Evolutionary conservation across 2,329 filamentous ascomycete species (phyloP).

Genomic region (Biscogniauxia mediterranea): DNA sequence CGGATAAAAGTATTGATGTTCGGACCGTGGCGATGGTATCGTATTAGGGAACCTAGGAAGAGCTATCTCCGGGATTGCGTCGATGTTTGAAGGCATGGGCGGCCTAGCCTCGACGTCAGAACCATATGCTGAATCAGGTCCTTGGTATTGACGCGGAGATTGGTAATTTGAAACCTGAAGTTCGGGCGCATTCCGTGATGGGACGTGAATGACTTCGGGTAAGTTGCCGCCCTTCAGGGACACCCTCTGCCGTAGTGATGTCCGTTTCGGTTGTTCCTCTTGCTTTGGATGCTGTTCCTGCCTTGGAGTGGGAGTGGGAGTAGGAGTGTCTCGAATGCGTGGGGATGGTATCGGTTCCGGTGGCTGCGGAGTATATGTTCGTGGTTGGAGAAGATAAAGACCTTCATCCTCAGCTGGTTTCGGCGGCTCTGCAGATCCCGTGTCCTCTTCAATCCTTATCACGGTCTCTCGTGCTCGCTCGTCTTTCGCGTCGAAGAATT

Average conservation of each 20-base stretch:
- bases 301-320: slow-evolving; percentile 26
- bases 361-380: slow-evolving; percentile 55
- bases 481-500: slow-evolving; percentile 15
- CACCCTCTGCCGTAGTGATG: slow-evolving; percentile 53
- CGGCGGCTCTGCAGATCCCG: slow-evolving; percentile 20
- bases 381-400: slow-evolving; percentile 55
- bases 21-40: slow-evolving; percentile 49
- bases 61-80: slow-evolving; percentile 34
- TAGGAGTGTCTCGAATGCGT: slow-evolving; percentile 33
- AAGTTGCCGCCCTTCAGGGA: slow-evolving; percentile 50
- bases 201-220: slow-evolving; percentile 54
- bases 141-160: slow-evolving; percentile 32
- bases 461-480: slow-evolving; percentile 14
- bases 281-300: slow-evolving; percentile 3
- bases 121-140: slow-evolving; percentile 47
- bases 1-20: slow-evolving; percentile 59
- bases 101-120: slow-evolving; percentile 45
- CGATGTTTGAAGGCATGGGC: slow-evolving; percentile 35
- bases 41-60: slow-evolving; percentile 39
- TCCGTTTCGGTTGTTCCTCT: slow-evolving; percentile 33
- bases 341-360: slow-evolving; percentile 49
- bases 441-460: slow-evolving; percentile 18
- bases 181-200: slow-evolving; percentile 39
- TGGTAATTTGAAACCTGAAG: slow-evolving; percentile 33
- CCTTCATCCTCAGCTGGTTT: slow-evolving; percentile 36